Base-by-base conservation (phyloP, 2,329 filamentous ascomycete genomes). In the Talaromyces sp. region DNA sequence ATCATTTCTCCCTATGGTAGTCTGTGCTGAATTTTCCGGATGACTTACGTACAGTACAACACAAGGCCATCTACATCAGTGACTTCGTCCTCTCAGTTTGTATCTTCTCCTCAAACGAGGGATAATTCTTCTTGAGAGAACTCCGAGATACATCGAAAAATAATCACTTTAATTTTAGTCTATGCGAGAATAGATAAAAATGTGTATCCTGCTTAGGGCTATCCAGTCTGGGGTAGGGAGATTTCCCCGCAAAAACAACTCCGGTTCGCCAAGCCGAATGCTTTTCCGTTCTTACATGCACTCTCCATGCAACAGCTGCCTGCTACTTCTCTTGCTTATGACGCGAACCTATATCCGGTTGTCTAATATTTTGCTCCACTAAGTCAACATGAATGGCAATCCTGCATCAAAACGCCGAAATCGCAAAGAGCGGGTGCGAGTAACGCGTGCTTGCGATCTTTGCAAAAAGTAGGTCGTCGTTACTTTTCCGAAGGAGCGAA, bases 401-500 rank as follows among this genome's bases (percentile, higher is more conserved):
- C 10, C 43, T 22, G 22, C 43, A 19, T 24, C 19, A 47, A 47
- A 47, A 41, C 68, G 66, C 33, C 66, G 62, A 58, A 57, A 65
- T 27, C 64, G 52, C 54, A 66, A 63, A 37, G 79, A 80, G 59
- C 71, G 80, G 19, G 75, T 75, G 24, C 76, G 80, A 60, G 81
- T 82, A 59, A 83, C 78, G 65, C 75, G 81, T 33, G 81, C 81
- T 19, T 83, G 81, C 69, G 81, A 83, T 71, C 73, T 77, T 62
- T 83, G 81, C 72, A 83, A 83, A 71, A 80, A 41, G 60, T 63
- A 33, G 54, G 81, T 82, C 27, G 41, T 70, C 71, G 75, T 69
- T 10, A 27, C 24, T 52, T 41, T 47, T 47, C 43, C 43, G 43
- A 13, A 22, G n/a, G 13, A 9, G 19, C 19, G 19, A 47, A 47